phyloP scores from a whole-genome alignment of 352 stramenopile genomes.

The Globisporangium okanoganense region DNA sequence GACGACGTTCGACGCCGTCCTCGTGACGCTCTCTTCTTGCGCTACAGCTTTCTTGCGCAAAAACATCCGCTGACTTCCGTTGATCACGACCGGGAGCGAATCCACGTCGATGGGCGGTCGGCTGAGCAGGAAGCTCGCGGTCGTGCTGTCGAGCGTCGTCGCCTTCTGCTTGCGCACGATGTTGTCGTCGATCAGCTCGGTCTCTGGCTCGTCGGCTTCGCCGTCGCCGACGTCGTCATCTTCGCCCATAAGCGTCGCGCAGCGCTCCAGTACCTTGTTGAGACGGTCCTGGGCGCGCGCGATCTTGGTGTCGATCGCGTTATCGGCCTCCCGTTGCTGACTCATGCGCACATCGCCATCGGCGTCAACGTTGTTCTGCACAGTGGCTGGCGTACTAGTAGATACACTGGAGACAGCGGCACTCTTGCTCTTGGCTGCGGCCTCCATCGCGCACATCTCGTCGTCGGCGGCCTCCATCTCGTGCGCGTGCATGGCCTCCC shows the following conservation, averaged over 20 bases:
- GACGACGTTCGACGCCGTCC: conserved; percentile 12
- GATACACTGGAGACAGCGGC: not conserved
- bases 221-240: conserved; percentile 36
- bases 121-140: conserved; percentile 44
- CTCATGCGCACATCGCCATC: not conserved
- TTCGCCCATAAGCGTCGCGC: conserved; percentile 53
- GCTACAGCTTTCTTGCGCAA: conserved; percentile 46
- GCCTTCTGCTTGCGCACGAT: conserved; percentile 24
- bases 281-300: conserved; percentile 41
- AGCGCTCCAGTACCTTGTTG: conserved; percentile 58
- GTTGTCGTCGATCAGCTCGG: conserved; percentile 24
- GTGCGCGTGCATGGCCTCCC: conserved; percentile 75
- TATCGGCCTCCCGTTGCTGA: conserved; percentile 7
- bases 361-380: not conserved
- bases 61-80: conserved; percentile 51
- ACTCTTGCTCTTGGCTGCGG: conserved; percentile 21
- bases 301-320: conserved; percentile 23
- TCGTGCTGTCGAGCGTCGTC: conserved; percentile 27
- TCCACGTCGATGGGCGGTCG: conserved; percentile 62
- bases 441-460: conserved; percentile 54
- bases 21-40: conserved; percentile 9
- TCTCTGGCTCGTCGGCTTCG: conserved; percentile 24
- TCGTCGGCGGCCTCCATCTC: conserved; percentile 80
- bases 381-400: conserved; percentile 4
- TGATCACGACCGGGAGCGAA: conserved; percentile 54